Evolutionary conservation across 2,329 filamentous ascomycete genomes (phyloP).

Genomic region (Laburnicola sp.): DNA sequence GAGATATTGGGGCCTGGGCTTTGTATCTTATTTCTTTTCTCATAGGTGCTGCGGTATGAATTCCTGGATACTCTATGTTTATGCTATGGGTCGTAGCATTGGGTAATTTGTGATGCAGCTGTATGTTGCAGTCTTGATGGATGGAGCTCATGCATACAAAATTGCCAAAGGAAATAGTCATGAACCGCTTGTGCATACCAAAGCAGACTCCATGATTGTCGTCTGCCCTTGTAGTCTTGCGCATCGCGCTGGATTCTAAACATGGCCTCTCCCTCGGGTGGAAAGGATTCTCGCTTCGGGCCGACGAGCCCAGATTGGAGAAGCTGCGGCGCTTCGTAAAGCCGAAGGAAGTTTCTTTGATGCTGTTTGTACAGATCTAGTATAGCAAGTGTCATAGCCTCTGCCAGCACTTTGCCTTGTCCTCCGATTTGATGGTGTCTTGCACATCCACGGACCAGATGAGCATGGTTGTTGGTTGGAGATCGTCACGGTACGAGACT

Average conservation of each 20-base stretch:
- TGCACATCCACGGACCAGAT: background rate
- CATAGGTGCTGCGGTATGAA: too few species aligned
- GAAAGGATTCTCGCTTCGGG: background rate
- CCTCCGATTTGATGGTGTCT: background rate
- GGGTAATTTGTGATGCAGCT: too few species aligned
- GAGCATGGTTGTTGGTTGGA: background rate
- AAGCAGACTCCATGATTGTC: slow-evolving; percentile 2
- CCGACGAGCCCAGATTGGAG: background rate
- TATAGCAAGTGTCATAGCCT: background rate
- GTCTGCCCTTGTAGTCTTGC: slow-evolving; percentile 1
- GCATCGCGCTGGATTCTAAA: background rate
- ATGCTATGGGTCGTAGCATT: too few species aligned
- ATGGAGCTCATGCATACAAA: too few species aligned
- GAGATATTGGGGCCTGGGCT: too few species aligned
- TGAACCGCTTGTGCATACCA: background rate
- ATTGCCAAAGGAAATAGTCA: too few species aligned
- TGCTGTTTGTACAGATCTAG: background rate
- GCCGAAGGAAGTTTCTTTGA: background rate
- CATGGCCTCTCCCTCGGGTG: background rate
- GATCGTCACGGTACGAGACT: background rate
- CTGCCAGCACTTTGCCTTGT: slow-evolving; percentile 3
- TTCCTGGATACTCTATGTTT: too few species aligned
- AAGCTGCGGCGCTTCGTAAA: background rate
- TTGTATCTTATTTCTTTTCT: too few species aligned
- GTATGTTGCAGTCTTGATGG: too few species aligned